Evolutionary conservation across 2,329 filamentous ascomycete genomes (phyloP).

Genomic region (Coccinonectria pachysandricola): DNA sequence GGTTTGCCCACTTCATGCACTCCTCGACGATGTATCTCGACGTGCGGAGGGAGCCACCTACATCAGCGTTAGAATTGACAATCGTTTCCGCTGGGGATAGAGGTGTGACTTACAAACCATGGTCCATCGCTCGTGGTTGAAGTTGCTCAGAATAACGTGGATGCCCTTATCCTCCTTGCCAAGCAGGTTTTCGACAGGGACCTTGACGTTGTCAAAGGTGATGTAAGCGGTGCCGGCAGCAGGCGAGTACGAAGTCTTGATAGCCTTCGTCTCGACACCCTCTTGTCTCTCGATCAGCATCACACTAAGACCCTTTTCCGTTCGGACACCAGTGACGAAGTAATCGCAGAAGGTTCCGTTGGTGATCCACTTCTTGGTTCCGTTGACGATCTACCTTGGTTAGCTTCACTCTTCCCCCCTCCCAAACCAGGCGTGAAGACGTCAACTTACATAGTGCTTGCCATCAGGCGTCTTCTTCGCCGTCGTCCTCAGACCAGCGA

Average conservation of each 20-base stretch:
- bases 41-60: slow-evolving; percentile 49
- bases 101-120: slow-evolving; percentile 47
- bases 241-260: slow-evolving; percentile 74
- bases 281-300: slow-evolving; percentile 65
- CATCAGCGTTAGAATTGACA: slow-evolving; percentile 4
- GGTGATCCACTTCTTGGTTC: slow-evolving; percentile 79
- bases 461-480: slow-evolving; percentile 67
- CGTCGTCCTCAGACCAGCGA: slow-evolving; percentile 69
- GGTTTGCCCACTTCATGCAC: slow-evolving; percentile 80
- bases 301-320: slow-evolving; percentile 68
- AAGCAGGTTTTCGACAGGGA: slow-evolving; percentile 66
- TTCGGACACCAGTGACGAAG: slow-evolving; percentile 72
- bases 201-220: slow-evolving; percentile 79
- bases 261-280: slow-evolving; percentile 64
- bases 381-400: slow-evolving; percentile 43
- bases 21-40: slow-evolving; percentile 67
- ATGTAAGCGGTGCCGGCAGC: slow-evolving; percentile 70
- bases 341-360: slow-evolving; percentile 75
- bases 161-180: slow-evolving; percentile 82
- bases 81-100: not conserved
- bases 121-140: slow-evolving; percentile 78
- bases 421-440: slow-evolving; percentile 2
- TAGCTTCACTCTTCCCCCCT: not conserved
- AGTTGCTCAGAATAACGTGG: slow-evolving; percentile 73
- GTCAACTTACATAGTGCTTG: slow-evolving; percentile 52